Percentiles rank a stretch among this genome's conserved stretches.
Evolutionary conservation across 2,329 filamentous ascomycete species (phyloP).

Genomic region (Dactylellina leptospora): DNA sequence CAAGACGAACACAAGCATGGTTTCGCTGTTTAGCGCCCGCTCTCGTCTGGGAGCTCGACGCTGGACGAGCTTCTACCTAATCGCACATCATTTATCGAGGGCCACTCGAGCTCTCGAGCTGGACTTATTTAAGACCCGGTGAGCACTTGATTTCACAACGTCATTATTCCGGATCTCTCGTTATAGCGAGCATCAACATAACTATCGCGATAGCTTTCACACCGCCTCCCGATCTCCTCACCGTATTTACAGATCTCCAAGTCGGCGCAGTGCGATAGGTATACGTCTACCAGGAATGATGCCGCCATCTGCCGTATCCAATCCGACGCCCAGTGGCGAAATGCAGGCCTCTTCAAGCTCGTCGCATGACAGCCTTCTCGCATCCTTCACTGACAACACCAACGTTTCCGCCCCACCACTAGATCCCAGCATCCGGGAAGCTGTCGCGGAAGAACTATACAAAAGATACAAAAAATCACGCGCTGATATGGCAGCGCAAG

Average conservation of each 20-base stretch:
- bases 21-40: slow-evolving; percentile 15
- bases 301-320: background rate
- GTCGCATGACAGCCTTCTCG: slow-evolving; percentile 2
- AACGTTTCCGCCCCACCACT: slow-evolving; percentile 13
- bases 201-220: too few relatives aligned
- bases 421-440: slow-evolving; percentile 29
- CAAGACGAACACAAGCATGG: slow-evolving; percentile 18
- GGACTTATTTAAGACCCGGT: slow-evolving; percentile 13
- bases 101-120: background rate
- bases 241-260: too few relatives aligned
- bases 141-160: background rate
- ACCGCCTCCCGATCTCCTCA: too few relatives aligned
- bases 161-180: too few relatives aligned
- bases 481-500: slow-evolving; percentile 15
- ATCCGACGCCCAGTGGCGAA: background rate
- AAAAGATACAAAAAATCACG: slow-evolving; percentile 42
- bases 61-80: background rate
- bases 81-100: background rate
- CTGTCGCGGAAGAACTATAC: slow-evolving; percentile 33
- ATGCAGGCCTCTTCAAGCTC: slow-evolving; percentile 5
- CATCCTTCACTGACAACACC: slow-evolving; percentile 1
- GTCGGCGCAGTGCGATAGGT: too few relatives aligned
- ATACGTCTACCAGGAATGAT: too few relatives aligned
- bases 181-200: too few relatives aligned
- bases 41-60: background rate